These are phyloP conservation scores for Chlorella sp. DNA, from an alignment of 139 green algal genomes.

Conservation along the genomic window DNA sequence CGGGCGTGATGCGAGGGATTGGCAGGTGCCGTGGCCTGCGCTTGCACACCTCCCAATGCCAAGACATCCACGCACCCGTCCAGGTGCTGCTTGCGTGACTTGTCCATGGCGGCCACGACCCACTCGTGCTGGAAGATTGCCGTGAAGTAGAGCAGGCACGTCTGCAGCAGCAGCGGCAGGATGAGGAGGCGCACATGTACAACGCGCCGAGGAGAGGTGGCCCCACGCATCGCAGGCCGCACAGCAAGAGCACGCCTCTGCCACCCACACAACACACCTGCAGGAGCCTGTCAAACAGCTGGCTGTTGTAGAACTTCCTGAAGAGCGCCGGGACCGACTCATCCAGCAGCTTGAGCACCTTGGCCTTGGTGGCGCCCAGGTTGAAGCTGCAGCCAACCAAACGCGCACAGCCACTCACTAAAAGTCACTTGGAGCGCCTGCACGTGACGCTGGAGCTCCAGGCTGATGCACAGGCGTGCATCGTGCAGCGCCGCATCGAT, in stretches of 20 bases:
- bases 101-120: constrained; percentile 33
- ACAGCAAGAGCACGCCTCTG: too few relatives aligned
- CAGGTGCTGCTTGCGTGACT: constrained; percentile 36
- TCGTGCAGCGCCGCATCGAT: too few relatives aligned
- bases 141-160: constrained; percentile 40
- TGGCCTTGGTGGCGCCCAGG: constrained; percentile 29
- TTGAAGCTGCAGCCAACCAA: constrained; percentile 43
- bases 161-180: constrained; percentile 15
- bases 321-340: constrained; percentile 16
- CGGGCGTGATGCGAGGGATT: background rate
- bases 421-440: background rate
- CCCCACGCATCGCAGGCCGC: too few relatives aligned
- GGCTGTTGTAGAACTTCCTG: constrained; percentile 30
- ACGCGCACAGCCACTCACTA: background rate
- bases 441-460: too few relatives aligned
- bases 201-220: too few relatives aligned
- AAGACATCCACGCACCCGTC: constrained; percentile 14
- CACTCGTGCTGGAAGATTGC: constrained; percentile 31
- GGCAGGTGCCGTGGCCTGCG: background rate
- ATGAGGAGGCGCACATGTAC: too few relatives aligned
- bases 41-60: background rate
- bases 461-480: too few relatives aligned
- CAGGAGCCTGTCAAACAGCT: constrained; percentile 31
- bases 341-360: constrained; percentile 34
- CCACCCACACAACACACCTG: too few relatives aligned